Conservation (phyloP, 2,329 filamentous ascomycete genomes). For the Monosporascus sp. region DNA sequence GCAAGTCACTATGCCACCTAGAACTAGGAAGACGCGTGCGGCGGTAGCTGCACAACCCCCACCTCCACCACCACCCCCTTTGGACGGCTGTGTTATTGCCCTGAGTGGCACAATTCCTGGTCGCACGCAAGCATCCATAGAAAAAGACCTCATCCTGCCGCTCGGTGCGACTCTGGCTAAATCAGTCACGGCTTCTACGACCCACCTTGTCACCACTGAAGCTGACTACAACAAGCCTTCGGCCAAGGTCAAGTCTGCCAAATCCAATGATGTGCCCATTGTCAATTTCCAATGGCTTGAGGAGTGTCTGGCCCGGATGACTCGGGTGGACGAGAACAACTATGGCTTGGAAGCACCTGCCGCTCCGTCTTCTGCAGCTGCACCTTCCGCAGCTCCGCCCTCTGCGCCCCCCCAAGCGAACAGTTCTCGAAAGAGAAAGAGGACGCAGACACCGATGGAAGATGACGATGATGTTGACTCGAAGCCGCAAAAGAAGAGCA, state of each 20-base stretch:
- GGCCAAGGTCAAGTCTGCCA: slow-evolving; percentile 46
- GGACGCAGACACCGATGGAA: slow-evolving; percentile 12
- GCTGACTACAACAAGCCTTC: slow-evolving; percentile 45
- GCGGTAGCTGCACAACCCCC: slow-evolving; percentile 6
- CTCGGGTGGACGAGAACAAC: slow-evolving; percentile 30
- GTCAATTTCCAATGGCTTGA: slow-evolving; percentile 58
- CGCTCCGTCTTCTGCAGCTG: background rate
- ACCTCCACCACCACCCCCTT: slow-evolving; percentile 23
- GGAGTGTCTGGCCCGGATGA: slow-evolving; percentile 42
- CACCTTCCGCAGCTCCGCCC: slow-evolving; percentile 1
- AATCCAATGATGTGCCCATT: slow-evolving; percentile 44
- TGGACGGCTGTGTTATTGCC: slow-evolving; percentile 47
- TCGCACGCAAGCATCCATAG: slow-evolving; percentile 44
- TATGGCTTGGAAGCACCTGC: slow-evolving; percentile 19
- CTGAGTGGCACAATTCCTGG: slow-evolving; percentile 57
- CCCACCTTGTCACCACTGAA: slow-evolving; percentile 52
- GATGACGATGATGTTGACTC: slow-evolving; percentile 19
- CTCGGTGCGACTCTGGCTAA: slow-evolving; percentile 46
- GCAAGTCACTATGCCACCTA: slow-evolving; percentile 14
- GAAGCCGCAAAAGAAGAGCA: slow-evolving; percentile 28
- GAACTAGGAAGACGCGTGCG: slow-evolving; percentile 4
- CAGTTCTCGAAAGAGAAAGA: slow-evolving; percentile 17
- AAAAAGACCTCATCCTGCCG: slow-evolving; percentile 34
- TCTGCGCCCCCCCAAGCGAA: slow-evolving; percentile 7
- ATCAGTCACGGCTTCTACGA: slow-evolving; percentile 44